Evolutionary conservation across 352 stramenopile species (phyloP), one percentile per base, ranked within the genome.

Genomic region (Phytophthora crassamura): DNA sequence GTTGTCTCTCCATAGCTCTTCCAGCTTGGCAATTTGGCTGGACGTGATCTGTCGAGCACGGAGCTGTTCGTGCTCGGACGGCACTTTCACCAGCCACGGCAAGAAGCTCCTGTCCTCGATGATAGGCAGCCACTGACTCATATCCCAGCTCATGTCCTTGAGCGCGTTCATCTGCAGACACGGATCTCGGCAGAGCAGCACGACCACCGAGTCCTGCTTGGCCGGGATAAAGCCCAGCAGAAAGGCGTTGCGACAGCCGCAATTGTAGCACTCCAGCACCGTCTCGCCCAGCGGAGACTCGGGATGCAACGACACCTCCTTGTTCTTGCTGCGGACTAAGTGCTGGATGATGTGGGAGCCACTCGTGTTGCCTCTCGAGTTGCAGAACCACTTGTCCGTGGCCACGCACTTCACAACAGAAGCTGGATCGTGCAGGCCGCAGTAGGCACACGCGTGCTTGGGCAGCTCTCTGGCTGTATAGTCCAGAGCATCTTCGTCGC

Each of bases 181-280:
- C 34, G 88, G 88, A 48, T 98, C 95, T 43, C 98, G 82, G 74
- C 98, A 99, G 8, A 99, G 83, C 60, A 99, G 81, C 9, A 99
- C 97, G 16, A 99, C 97, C 28, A 99, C 96, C 36, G 89, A 95
- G 66, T 98, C 93, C 51, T 94, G 85, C 58, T 98, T 98, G 18
- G 97, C 97, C 2, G 98, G 97, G 50, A 99, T 98, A 71, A 99
- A 99, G 22, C 98, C 98, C 42, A 99, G 76, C 40, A 99, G 75
- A 68, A 99, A 99, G 7, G 97, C 94, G 77, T 99, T 99, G 58
- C 96, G 94, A 56, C 89, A 97, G 47, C 94, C 95, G 69, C 98
- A 99, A 84, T 99, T 99, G 88, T 99, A 99, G 82, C 98, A 99
- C 83, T 99, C 97, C 34, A 99, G 75, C 34, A 98, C 84, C 0